Base-by-base conservation (phyloP, 768 basidiomycete genomes). In the Pleurotus sapidus region DNA sequence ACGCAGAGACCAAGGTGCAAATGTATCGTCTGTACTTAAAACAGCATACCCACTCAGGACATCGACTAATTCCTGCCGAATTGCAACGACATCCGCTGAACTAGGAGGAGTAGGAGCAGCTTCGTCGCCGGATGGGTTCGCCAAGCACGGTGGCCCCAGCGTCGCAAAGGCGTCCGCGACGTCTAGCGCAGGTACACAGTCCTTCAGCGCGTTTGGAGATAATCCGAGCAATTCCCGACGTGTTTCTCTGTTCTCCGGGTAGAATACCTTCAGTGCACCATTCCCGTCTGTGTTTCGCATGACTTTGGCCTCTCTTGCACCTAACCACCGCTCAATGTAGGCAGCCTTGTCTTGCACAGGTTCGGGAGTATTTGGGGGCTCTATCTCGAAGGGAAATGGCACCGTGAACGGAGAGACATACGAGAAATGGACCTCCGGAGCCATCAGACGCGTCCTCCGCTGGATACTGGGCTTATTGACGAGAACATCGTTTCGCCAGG, bases 1-100 rank as follows among this genome's bases (percentile, higher is more conserved):
- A 14, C 94, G 79, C 27, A 94, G 78, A 4, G 91, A 87, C 92
- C 93, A 98, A 0, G 96, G 88, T 3, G 85, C 84, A 63, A 89
- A 89, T 1, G 68, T 58, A 1, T 60, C 57, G 25, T 49, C 56
- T 4, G 63, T 45, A 25, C 42, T 83, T 40, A 96, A 79, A 5
- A 86, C 80, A 11, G 82, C 83, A 60, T 88, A 81, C 0, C 95
- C 95, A 54, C 89, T 85, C 5, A 96, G 76, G 2, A 97, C 81
- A 57, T 95, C 91, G 3, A 94, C 71, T 40, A 97, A 79, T 56
- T 91, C 88, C 59, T 89, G 73, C 38, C 91, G 78, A 0, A 81
- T 80, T 2, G 72, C 74, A 6, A 73, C 71, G 2, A 74, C 76
- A 17, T 74, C 69, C 24, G 72, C 60, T 0, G 65, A 59, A n/a